Evolutionary conservation across 257 asterid species (phyloP).

Genomic region (Capsicum chinense): DNA sequence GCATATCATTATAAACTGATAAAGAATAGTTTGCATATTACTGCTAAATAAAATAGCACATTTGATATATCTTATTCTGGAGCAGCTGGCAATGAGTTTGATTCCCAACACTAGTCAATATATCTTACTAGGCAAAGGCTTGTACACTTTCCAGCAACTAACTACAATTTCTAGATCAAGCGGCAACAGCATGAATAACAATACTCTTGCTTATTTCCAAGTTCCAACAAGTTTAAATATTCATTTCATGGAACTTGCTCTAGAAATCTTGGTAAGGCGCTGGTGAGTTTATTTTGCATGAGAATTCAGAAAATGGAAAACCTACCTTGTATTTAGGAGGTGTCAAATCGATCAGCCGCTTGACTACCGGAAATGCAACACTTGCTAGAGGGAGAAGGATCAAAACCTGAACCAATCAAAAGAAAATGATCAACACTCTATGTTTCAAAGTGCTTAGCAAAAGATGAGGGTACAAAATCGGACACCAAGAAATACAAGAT

Average conservation of each 20-base stretch:
- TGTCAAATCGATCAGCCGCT: conserved; percentile 79
- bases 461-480: not conserved
- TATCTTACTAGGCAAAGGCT: conserved; percentile 9
- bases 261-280: not conserved
- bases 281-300: not conserved
- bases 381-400: conserved; percentile 89
- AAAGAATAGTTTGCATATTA: not conserved
- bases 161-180: not conserved
- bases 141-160: not conserved
- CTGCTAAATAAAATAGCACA: conserved; percentile 1
- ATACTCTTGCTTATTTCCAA: not conserved
- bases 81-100: not conserved
- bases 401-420: conserved; percentile 63
- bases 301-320: not conserved
- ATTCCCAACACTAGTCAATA: not conserved
- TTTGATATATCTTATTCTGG: conserved; percentile 16
- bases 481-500: not conserved
- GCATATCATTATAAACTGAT: not conserved
- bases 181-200: conserved; percentile 7
- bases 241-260: conserved; percentile 6
- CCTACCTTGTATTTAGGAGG: conserved; percentile 85
- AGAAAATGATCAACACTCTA: not conserved
- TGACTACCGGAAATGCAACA: conserved; percentile 74
- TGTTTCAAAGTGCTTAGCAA: not conserved
- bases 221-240: not conserved